Evolutionary conservation across 2,329 filamentous ascomycete genomes (phyloP), one percentile per base, ranked within the genome.

Genomic region (Fusarium nanum): DNA sequence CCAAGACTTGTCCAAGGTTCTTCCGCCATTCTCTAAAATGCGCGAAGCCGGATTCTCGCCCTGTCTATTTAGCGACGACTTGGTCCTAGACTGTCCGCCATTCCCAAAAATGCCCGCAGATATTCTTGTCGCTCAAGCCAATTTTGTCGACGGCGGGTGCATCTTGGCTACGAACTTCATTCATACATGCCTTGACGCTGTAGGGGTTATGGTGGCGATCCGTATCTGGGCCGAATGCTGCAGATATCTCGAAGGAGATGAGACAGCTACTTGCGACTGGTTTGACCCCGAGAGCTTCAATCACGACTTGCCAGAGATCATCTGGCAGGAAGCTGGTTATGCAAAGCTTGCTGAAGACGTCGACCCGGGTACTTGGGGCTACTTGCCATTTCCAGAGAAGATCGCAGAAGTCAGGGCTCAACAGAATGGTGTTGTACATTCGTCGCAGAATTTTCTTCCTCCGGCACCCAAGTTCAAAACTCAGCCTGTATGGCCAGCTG

Each of bases 191-290:
- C 56, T 61, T 3, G 59, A 61, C 30, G 59, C 56, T 0, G 59
- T 61, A 2, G 59, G 59, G 3, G 59, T 53, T 2, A 53, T 61
- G 59, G 18, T 53, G 13, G n/a, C 37, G 9, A 3, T 53, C 0
- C 30, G 28, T 22, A 37, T 16, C 9, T 61, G 59, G 59, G 59
- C 59, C 3, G 59, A 61, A n/a, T 60, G 59, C n/a, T 61, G 59
- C 4, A 25, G 56, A 16, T n/a, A 61, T 40, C 23, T 61, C 0
- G 45, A 53, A 0, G 59, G 59, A 0, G 45, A 61, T 7, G 7
- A 60, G 5, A 45, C 56, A 3, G 45, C 59, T 0, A 61, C 23
- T 6, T 61, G 59, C 18, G 37, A 60, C 9, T 61, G 59, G 59
- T 61, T 61, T 2, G 20, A 40, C 14, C 20, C 45, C 0, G 56